These are phyloP conservation scores for Polymyxa betae DNA, from an alignment of 208 protist genomes.

Conservation along the genomic window DNA sequence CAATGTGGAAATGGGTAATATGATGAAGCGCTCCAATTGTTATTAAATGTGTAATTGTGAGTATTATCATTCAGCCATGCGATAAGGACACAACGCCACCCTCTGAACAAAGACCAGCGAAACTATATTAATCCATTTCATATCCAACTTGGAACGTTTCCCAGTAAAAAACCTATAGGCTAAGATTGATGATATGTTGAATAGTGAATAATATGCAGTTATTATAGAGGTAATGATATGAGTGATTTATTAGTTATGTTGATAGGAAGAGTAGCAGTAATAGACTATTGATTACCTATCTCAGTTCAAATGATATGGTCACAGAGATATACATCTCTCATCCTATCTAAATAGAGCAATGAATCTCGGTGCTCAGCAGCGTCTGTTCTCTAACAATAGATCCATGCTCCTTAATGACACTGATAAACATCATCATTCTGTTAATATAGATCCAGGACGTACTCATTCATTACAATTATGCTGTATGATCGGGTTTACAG, in stretches of 20 bases:
- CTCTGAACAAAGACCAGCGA: not conserved
- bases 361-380: not conserved
- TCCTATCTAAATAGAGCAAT: too few relatives aligned
- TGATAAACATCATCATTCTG: not conserved
- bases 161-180: too few relatives aligned
- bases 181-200: too few relatives aligned
- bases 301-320: too few relatives aligned
- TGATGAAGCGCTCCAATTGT: not conserved
- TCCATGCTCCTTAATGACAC: not conserved
- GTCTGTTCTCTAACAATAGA: not conserved
- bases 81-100: not conserved
- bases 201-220: too few relatives aligned
- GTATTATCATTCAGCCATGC: not conserved
- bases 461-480: not conserved
- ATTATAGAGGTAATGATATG: too few relatives aligned
- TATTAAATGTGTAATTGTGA: not conserved
- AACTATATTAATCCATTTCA: too few relatives aligned
- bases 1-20: not conserved
- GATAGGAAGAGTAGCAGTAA: too few relatives aligned
- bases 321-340: too few relatives aligned
- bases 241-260: too few relatives aligned
- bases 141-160: too few relatives aligned
- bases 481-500: not conserved
- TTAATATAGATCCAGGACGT: not conserved
- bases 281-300: too few relatives aligned